Base-by-base conservation (phyloP, 331 rosid species). In the Pyrus hybrid region DNA sequence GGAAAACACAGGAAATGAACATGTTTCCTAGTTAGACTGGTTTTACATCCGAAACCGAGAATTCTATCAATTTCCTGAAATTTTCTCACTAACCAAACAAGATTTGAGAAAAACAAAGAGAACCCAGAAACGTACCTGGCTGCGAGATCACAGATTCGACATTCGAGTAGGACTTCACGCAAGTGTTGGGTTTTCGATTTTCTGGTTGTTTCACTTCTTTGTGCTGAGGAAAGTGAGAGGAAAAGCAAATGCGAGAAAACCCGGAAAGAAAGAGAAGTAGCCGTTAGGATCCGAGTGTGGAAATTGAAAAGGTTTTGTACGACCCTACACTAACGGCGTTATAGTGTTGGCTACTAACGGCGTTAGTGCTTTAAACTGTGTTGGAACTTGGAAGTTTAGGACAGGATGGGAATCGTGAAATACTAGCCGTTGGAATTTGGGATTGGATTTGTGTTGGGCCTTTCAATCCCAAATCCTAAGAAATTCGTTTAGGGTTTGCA, bases 51-150 rank as follows among this genome's bases (percentile, higher is more conserved):
- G 5, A 43, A 43, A 43, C 16, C 4, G 8, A 58, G 60, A 76
- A 56, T 57, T 63, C 29, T 43, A n/a, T 60, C 12, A 4, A 49
- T 47, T 71, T 70, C 63, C 41, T 9, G n/a, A 13, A 47, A 8
- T 64, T 57, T 68, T 76, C 82, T 72, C 45, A 35, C 22, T 21
- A 73, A 45, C 70, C 70, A 83, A 75, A 78, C 76, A 76, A 69
- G n/a, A 58, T 68, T 29, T 5, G 26, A 63, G 71, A 9, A 67
- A 43, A 69, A 18, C 6, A 12, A 17, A 72, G 60, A 73, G 70
- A 78, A 26, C 79, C 71, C 28, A 75, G 80, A 84, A 78, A 83
- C 30, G 57, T 75, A 89, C 93, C 89, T 81, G 85, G 74, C 73
- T 30, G 32, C 41, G 35, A 54, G 79, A 63, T 78, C 25, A 82